Base-by-base conservation (phyloP, 75 land plant genomes). In the Selaginella tamariscina region DNA sequence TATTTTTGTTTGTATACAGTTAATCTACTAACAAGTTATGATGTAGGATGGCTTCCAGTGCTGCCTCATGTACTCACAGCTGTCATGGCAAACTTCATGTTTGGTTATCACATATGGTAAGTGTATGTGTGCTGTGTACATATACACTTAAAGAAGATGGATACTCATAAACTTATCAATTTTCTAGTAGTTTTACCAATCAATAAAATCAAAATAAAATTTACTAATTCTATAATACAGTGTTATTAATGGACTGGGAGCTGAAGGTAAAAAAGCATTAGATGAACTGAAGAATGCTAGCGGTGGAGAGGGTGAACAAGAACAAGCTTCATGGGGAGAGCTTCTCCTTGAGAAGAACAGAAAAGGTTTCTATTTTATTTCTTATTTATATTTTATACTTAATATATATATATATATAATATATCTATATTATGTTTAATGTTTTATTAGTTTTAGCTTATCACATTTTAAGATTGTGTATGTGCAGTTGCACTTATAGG, bases 101-200 rank as follows among this genome's bases (percentile, higher is more conserved):
- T 91, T 70, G 96, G 96, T 29, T 91, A 88, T 65, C 92, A 91
- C 70, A 88, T 91, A 39, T 92, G 96, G 96, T 91, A 8, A 66
- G 74, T 33, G 18, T 1, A 1, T n/a, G 5, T 59, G 26, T 8
- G 63, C 63, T 39, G n/a, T n/a, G n/a, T n/a, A n/a, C n/a, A n/a
- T n/a, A n/a, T n/a, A n/a, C n/a, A n/a, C n/a, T n/a, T n/a, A n/a
- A n/a, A n/a, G n/a, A n/a, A n/a, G n/a, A n/a, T n/a, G n/a, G n/a
- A n/a, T n/a, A n/a, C n/a, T n/a, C n/a, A n/a, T n/a, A n/a, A n/a
- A n/a, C n/a, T n/a, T n/a, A n/a, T n/a, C n/a, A n/a, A n/a, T n/a
- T n/a, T n/a, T n/a, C n/a, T n/a, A n/a, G n/a, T n/a, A n/a, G n/a
- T n/a, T n/a, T n/a, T n/a, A n/a, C n/a, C n/a, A n/a, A n/a, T n/a